These are phyloP conservation scores for Collybia sp. DNA, from an alignment of 768 basidiomycete genomes.

Conservation along the genomic window DNA sequence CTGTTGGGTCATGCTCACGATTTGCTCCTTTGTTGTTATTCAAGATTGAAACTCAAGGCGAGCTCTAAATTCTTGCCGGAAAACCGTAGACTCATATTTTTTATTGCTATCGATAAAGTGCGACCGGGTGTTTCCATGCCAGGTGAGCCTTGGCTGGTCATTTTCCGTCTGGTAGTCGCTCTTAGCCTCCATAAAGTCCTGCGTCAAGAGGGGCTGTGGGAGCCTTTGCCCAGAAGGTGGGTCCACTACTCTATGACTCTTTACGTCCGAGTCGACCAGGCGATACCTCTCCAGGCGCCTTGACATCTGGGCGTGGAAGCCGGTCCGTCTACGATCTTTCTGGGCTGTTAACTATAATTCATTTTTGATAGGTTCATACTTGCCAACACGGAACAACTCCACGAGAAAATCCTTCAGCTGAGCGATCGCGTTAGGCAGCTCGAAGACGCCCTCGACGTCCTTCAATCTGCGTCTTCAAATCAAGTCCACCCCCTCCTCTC, in stretches of 20 bases:
- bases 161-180: constrained; percentile 4
- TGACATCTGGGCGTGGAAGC: constrained; percentile 61
- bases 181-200: constrained; percentile 35
- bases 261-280: background rate
- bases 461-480: constrained; percentile 34
- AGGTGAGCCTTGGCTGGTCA: constrained; percentile 29
- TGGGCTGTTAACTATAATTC: constrained; percentile 5
- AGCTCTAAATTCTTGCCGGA: constrained; percentile 5
- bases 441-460: constrained; percentile 49
- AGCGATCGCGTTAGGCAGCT: constrained; percentile 61
- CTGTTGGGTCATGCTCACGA: constrained; percentile 4
- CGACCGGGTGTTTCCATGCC: constrained; percentile 62
- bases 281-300: constrained; percentile 34
- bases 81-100: background rate
- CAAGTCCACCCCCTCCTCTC: constrained; percentile 51
- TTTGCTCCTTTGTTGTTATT: constrained; percentile 1
- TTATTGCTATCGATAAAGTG: constrained; percentile 31
- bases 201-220: constrained; percentile 61
- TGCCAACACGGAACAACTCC: constrained; percentile 62
- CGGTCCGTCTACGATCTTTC: constrained; percentile 31
- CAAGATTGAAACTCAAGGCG: constrained; percentile 47
- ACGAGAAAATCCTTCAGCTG: constrained; percentile 57
- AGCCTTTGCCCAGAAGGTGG: constrained; percentile 58
- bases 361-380: constrained; percentile 50
- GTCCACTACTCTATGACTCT: constrained; percentile 9